phyloP scores from a whole-genome alignment of 371 early-diverging fungal genomes.

The Homolaphlyctis polyrhiza region DNA sequence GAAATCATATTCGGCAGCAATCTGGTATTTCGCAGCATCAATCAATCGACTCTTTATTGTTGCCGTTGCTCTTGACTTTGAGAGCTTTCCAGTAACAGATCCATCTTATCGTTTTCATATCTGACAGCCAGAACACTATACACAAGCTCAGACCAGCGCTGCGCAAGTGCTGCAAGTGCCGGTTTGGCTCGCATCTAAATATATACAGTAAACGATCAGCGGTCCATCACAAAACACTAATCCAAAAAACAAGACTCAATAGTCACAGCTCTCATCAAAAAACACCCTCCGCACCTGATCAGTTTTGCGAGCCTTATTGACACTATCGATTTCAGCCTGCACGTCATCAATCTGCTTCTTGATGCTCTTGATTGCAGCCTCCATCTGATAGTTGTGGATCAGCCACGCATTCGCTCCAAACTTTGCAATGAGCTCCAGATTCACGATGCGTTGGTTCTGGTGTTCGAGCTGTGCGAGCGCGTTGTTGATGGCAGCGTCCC shows the following conservation, averaged over 20 bases:
- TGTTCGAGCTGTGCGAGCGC: conserved; percentile 81
- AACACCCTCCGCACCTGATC: conserved; percentile 50
- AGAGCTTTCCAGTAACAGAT: too few relatives aligned
- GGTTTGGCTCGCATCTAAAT: conserved; percentile 49
- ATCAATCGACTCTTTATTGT: too few relatives aligned
- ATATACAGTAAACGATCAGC: neutral
- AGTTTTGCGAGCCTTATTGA: conserved; percentile 65
- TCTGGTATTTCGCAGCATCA: too few relatives aligned
- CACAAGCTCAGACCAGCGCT: conserved; percentile 60
- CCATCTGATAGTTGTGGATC: conserved; percentile 74
- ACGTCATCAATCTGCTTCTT: conserved; percentile 46
- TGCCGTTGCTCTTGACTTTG: too few relatives aligned
- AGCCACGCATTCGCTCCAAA: conserved; percentile 85
- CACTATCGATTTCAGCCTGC: conserved; percentile 44
- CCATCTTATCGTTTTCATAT: neutral
- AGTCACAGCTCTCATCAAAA: neutral
- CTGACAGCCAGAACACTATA: conserved; percentile 12
- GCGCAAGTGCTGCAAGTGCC: conserved; percentile 47
- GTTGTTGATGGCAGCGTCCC: conserved; percentile 69
- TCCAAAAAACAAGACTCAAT: neutral
- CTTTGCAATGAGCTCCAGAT: conserved; percentile 73
- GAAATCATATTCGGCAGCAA: too few relatives aligned
- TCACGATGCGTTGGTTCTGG: conserved; percentile 70
- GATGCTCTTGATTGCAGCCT: conserved; percentile 42
- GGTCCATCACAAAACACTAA: neutral